These are phyloP conservation scores for Cicer pinnatifidum DNA, from an alignment of 306 rosid species.

Conservation along the genomic window DNA sequence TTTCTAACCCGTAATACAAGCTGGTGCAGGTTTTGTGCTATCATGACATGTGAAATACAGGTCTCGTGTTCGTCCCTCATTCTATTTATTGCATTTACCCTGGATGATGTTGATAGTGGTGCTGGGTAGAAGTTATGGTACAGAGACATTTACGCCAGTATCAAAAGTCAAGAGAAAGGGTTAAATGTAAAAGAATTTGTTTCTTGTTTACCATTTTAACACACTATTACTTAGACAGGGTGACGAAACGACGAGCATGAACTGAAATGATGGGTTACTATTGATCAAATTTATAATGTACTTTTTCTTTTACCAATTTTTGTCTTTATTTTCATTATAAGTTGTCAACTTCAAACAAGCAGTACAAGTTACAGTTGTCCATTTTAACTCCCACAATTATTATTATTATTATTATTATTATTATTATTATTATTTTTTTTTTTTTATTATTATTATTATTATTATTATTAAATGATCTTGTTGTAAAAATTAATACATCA, in stretches of 20 bases:
- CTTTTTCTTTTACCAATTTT: no score
- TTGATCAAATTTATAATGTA: neutral
- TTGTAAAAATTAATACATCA: no score
- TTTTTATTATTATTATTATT: no score
- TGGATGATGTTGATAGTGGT: conserved; percentile 28
- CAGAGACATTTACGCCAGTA: conserved; percentile 18
- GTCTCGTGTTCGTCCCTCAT: conserved; percentile 18
- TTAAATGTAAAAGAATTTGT: conserved; percentile 28
- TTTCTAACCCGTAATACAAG: conserved; percentile 30
- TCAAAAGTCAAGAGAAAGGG: conserved; percentile 21
- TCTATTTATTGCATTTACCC: conserved; percentile 29
- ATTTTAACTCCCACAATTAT: no score
- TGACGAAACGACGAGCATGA: neutral
- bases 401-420: no score
- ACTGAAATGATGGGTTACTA: neutral
- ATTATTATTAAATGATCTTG: no score
- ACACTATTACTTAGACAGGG: neutral
- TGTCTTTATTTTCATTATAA: no score
- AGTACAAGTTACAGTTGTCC: no score
- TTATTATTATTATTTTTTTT: no score
- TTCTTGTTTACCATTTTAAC: conserved; percentile 18
- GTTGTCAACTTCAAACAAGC: no score
- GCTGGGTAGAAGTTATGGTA: neutral
- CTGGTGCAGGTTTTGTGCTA: conserved; percentile 28
- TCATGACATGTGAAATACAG: conserved; percentile 23